Evolutionary conservation across 2,329 filamentous ascomycete genomes (phyloP).

Genomic region (Corinectria fuckeliana): DNA sequence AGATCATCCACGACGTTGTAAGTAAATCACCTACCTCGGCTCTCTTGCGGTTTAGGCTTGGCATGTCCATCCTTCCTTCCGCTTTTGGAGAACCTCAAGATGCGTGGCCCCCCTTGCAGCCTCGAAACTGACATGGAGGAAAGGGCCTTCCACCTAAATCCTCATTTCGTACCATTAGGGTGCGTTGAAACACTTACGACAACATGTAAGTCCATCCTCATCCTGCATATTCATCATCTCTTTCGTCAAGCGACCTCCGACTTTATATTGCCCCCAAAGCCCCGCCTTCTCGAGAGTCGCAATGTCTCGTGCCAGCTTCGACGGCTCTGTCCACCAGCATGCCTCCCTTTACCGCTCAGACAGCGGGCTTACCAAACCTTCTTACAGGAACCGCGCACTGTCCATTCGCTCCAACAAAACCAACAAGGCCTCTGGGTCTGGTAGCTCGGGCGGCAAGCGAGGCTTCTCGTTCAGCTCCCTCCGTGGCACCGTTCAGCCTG

Average conservation of each 20-base stretch:
- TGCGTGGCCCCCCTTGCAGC: neutral
- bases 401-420: constrained; percentile 73
- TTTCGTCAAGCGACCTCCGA: neutral
- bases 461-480: constrained; percentile 88
- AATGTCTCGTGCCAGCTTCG: constrained; percentile 45
- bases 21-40: constrained; percentile 9
- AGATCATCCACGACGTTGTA: constrained; percentile 18
- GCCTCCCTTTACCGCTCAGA: constrained; percentile 27
- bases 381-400: constrained; percentile 73
- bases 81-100: neutral
- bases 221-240: neutral
- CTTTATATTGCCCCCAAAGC: neutral
- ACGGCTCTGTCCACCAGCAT: constrained; percentile 35
- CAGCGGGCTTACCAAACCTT: constrained; percentile 36
- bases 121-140: constrained; percentile 26
- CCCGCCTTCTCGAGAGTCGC: neutral
- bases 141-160: constrained; percentile 18
- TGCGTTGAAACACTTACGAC: constrained; percentile 2
- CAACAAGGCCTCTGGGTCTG: constrained; percentile 47
- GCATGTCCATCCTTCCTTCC: constrained; percentile 1
- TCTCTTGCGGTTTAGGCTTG: neutral
- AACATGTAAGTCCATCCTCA: constrained; percentile 30
- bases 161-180: neutral
- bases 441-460: constrained; percentile 57
- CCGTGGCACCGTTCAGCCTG: constrained; percentile 82